These are phyloP conservation scores for Infundibulicybe gibba DNA, from an alignment of 768 basidiomycete genomes.

Conservation along the genomic window DNA sequence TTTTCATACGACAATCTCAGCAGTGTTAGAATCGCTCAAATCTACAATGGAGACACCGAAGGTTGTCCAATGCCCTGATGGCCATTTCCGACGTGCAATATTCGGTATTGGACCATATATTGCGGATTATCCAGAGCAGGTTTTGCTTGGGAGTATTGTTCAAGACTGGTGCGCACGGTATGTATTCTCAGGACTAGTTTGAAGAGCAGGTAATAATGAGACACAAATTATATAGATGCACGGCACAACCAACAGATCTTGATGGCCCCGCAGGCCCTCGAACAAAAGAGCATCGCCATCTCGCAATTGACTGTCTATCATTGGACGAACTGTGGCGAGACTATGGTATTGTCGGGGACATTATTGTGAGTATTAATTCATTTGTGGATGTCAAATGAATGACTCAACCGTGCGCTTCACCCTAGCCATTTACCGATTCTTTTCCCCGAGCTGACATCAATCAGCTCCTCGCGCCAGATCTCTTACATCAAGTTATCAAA, in stretches of 20 bases:
- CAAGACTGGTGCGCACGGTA: slow-evolving; percentile 23
- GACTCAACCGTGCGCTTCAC: not conserved
- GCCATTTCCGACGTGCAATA: slow-evolving; percentile 13
- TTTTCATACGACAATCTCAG: not conserved
- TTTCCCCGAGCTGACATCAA: slow-evolving; percentile 25
- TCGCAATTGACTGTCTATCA: slow-evolving; percentile 5
- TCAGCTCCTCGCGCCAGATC: slow-evolving; percentile 20
- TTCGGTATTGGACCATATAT: slow-evolving; percentile 19
- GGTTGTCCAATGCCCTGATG: slow-evolving; percentile 17
- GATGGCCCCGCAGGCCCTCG: slow-evolving; percentile 1
- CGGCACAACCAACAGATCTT: slow-evolving; percentile 1
- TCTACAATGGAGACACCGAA: slow-evolving; percentile 8
- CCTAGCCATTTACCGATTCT: slow-evolving; percentile 18
- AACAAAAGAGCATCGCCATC: slow-evolving; percentile 8
- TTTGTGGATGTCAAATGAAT: not conserved
- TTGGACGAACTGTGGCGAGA: slow-evolving; percentile 17
- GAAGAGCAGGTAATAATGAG: slow-evolving; percentile 1
- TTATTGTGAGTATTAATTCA: slow-evolving; percentile 14
- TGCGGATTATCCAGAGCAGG: slow-evolving; percentile 23
- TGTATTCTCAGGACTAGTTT: not conserved
- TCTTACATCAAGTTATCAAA: slow-evolving; percentile 11
- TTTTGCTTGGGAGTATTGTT: slow-evolving; percentile 10
- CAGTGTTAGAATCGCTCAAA: not conserved
- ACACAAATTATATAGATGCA: slow-evolving; percentile 1
- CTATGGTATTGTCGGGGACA: slow-evolving; percentile 19